Evolutionary conservation across 2,329 filamentous ascomycete genomes (phyloP), one percentile per base, ranked within the genome.

Genomic region (Pseudogymnoascus sp.): DNA sequence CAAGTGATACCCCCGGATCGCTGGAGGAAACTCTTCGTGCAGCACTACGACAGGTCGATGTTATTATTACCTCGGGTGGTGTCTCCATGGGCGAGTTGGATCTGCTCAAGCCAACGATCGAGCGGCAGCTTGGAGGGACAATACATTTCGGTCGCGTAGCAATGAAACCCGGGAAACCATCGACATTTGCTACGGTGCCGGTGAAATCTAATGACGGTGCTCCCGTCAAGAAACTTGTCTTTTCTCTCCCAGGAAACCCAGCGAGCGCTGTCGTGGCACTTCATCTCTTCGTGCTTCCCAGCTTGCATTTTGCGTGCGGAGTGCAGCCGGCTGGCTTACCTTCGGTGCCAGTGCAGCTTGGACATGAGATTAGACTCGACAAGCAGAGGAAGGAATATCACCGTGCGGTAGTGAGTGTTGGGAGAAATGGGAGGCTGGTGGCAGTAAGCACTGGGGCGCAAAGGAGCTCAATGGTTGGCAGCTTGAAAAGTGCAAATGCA

Each of bases 161-260:
- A 60, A 97, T 99, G 94, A 99, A 99, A 77, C 94, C 94, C 0
- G 94, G 94, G 4, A 99, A 97, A 74, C 94, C 94, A 2, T 97
- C 92, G 0, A 99, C 94, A 0, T 99, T 99, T 73, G 94, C 94
- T 2, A 97, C 91, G 0, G 82, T 97, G 0, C 86, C 90, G 1
- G 78, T 82, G 38, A 86, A 86, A 72, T 78, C 83, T 62, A 81
- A 82, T 64, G 70, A 69, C 1, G 83, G 85, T 18, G 77, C 82
- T 39, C 80, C 85, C 50, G 74, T 84, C 22, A 77, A 76, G 1
- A 91, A 89, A 70, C 80, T 87, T 62, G 84, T 99, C 65, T 99
- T 99, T 75, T 90, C 90, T 0, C 80, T 99, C 0, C 94, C 94
- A 0, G 94, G 94, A 0, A 99, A 99, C 71, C 94, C 94, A 0